Percentiles rank a stretch among this genome's conserved stretches.
phyloP scores from a whole-genome alignment of 345 rosid genomes.

The Physaria fendleri region DNA sequence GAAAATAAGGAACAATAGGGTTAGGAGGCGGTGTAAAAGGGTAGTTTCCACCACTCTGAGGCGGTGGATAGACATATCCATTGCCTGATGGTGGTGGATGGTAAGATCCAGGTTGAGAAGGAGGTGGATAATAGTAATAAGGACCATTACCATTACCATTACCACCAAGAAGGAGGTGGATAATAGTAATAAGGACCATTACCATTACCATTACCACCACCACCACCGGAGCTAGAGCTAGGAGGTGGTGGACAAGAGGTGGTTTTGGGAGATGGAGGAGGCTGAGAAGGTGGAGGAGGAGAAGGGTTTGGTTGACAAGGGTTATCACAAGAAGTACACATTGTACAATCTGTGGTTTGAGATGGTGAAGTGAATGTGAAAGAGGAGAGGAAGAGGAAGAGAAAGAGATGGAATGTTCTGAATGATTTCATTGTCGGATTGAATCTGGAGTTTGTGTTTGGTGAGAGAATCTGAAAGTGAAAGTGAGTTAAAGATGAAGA shows the following conservation, averaged over 20 bases:
- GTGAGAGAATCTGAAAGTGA: conserved; percentile 18
- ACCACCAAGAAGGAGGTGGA: conserved; percentile 68
- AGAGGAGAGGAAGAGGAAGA: conserved; percentile 13
- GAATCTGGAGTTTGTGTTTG: conserved; percentile 21
- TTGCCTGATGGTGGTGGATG: conserved; percentile 55
- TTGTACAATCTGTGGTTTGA: conserved; percentile 64
- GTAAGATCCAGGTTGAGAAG: conserved; percentile 50
- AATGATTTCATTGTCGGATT: conserved; percentile 29
- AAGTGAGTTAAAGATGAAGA: conserved; percentile 1
- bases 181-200: conserved; percentile 47
- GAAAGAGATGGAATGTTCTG: conserved; percentile 15
- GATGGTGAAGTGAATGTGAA: conserved; percentile 27
- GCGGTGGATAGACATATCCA: conserved; percentile 51
- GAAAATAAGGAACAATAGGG: conserved; percentile 95
- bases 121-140: conserved; percentile 56
- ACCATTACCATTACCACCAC: too few species aligned
- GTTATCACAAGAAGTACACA: conserved; percentile 78
- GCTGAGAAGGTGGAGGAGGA: conserved; percentile 51
- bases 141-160: too few species aligned
- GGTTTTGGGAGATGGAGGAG: conserved; percentile 25
- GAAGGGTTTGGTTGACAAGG: conserved; percentile 46
- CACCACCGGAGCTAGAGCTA: conserved; percentile 34
- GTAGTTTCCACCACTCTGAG: conserved; percentile 40
- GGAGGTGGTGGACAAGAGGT: conserved; percentile 63
- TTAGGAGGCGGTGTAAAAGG: conserved; percentile 85